Percentiles rank a stretch among this genome's conserved stretches.
Conservation (phyloP, 2,329 filamentous ascomycete genomes). For the Colletotrichum godetiae region DNA sequence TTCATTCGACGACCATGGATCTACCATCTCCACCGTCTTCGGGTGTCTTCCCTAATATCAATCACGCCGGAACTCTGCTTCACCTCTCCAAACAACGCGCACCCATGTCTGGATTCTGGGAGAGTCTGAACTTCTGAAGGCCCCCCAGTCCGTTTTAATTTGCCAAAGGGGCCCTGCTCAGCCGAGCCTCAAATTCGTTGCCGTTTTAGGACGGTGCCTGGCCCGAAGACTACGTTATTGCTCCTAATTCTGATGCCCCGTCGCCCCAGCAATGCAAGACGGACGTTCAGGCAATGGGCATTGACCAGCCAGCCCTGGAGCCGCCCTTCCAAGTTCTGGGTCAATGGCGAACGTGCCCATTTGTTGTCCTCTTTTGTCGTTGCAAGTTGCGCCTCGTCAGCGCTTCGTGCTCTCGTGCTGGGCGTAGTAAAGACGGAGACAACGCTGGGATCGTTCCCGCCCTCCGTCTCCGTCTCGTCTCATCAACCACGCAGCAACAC, state of each 20-base stretch:
- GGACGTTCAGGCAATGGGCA: neutral
- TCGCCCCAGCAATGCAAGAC: constrained; percentile 29
- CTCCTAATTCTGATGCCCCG: constrained; percentile 10
- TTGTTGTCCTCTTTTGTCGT: neutral
- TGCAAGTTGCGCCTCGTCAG: neutral
- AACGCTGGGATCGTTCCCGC: neutral
- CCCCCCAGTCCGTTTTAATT: constrained; percentile 26
- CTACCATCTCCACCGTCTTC: neutral
- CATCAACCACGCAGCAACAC: neutral
- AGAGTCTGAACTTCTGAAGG: neutral
- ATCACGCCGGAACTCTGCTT: constrained; percentile 1
- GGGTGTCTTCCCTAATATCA: constrained; percentile 3
- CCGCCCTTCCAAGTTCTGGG: neutral
- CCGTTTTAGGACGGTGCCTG: constrained; percentile 28
- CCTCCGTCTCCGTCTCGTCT: constrained; percentile 19
- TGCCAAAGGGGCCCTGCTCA: constrained; percentile 24
- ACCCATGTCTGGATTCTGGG: constrained; percentile 6
- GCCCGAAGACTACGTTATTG: constrained; percentile 1
- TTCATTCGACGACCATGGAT: constrained; percentile 1
- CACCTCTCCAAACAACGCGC: neutral
- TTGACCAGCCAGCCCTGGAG: neutral
- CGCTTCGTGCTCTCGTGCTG: neutral
- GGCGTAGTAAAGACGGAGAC: neutral
- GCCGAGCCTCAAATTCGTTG: constrained; percentile 30
- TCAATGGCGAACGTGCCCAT: neutral